Conservation (phyloP, 345 rosid genomes). For the Linum usitatissimum region DNA sequence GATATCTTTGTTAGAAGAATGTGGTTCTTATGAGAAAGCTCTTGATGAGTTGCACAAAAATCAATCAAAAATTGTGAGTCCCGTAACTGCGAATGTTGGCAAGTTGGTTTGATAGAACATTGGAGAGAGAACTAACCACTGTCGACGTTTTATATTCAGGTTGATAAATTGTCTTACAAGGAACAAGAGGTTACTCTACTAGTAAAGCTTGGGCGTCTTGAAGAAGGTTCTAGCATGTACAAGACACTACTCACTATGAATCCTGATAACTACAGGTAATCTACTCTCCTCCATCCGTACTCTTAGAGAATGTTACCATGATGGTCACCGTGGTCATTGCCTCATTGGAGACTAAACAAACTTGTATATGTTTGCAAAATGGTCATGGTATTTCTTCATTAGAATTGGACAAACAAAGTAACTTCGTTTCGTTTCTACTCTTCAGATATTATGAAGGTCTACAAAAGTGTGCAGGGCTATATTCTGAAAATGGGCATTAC, state of each 20-base stretch:
- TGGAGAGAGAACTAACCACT: conserved; percentile 13
- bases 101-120: neutral
- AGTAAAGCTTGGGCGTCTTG: conserved; percentile 57
- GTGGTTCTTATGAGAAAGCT: conserved; percentile 54
- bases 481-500: conserved; percentile 48
- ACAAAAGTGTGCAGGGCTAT: conserved; percentile 64
- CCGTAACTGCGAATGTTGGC: neutral
- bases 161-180: conserved; percentile 67
- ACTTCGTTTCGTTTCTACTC: conserved; percentile 1
- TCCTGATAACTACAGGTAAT: conserved; percentile 95
- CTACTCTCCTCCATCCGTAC: too few species aligned
- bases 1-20: conserved; percentile 90
- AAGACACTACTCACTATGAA: conserved; percentile 66
- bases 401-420: neutral
- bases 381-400: too few species aligned
- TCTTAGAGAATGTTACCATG: too few species aligned
- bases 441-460: conserved; percentile 88
- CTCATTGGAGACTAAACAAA: too few species aligned
- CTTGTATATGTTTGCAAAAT: too few species aligned
- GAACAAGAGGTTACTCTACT: conserved; percentile 87
- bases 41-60: conserved; percentile 73
- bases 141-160: conserved; percentile 37
- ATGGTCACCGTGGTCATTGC: too few species aligned
- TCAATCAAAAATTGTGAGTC: conserved; percentile 70
- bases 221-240: conserved; percentile 71